These are phyloP conservation scores for Mayamaea pseudoterrestris DNA, from an alignment of 108 stramenopile species.

Conservation along the genomic window DNA sequence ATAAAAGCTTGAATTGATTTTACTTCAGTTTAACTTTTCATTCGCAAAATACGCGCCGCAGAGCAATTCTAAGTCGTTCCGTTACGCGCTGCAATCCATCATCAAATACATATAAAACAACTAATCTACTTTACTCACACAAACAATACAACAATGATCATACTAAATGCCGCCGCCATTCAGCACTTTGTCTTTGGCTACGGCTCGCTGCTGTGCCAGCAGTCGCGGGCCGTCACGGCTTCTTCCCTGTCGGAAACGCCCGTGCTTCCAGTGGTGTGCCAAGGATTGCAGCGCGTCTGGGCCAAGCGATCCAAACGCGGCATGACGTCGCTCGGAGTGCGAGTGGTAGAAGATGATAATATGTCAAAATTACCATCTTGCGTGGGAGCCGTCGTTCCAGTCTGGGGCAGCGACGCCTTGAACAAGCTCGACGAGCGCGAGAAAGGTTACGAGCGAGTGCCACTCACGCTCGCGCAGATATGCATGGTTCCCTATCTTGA, in stretches of 20 bases:
- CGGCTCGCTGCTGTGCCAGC: conserved; percentile 51
- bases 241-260: conserved; percentile 19
- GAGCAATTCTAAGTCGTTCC: no score
- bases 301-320: conserved; percentile 26
- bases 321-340: conserved; percentile 43
- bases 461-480: conserved; percentile 24
- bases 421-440: conserved; percentile 39
- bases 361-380: no score
- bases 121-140: no score
- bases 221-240: conserved; percentile 40
- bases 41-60: no score
- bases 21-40: no score
- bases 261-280: conserved; percentile 32
- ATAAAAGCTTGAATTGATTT: no score
- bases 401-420: conserved; percentile 36
- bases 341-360: conserved; percentile 15
- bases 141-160: no score
- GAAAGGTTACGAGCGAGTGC: conserved; percentile 33
- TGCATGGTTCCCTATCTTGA: conserved; percentile 13
- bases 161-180: no score
- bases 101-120: no score
- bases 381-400: conserved; percentile 38
- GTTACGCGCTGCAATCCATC: no score
- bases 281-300: conserved; percentile 43
- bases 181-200: conserved; percentile 71